Conservation (phyloP, 1,284 basidiomycete species). For the Trichosporon asahii region DNA sequence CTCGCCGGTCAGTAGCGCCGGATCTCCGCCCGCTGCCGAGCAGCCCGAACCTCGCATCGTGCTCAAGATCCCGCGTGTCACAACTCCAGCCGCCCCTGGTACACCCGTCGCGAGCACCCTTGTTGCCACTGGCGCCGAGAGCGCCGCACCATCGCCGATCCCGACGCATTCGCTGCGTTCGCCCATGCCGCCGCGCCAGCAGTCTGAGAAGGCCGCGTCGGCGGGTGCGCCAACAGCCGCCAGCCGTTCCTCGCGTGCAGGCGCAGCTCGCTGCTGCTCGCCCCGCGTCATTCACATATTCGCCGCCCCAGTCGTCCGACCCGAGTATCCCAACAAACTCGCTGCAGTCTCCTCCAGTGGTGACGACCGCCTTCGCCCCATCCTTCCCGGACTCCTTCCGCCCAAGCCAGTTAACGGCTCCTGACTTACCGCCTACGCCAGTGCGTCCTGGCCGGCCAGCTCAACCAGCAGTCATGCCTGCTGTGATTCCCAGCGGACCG, state of each 20-base stretch:
- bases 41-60: neutral
- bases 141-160: neutral
- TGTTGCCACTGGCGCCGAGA: neutral
- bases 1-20: neutral
- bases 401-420: neutral
- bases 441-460: neutral
- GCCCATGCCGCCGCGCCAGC: constrained; percentile 4
- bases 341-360: neutral
- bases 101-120: neutral
- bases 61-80: neutral
- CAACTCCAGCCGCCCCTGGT: neutral
- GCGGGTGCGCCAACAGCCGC: neutral
- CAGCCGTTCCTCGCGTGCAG: too few species aligned
- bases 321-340: neutral
- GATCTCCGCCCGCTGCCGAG: neutral
- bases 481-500: neutral
- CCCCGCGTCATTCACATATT: neutral
- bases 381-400: neutral
- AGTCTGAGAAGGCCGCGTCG: neutral
- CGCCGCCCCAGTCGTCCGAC: neutral
- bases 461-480: neutral
- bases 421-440: neutral
- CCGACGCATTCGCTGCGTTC: constrained; percentile 7
- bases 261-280: neutral
- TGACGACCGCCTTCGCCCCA: neutral